phyloP scores from a whole-genome alignment of 352 stramenopile species.

The Globisporangium spiculum region DNA sequence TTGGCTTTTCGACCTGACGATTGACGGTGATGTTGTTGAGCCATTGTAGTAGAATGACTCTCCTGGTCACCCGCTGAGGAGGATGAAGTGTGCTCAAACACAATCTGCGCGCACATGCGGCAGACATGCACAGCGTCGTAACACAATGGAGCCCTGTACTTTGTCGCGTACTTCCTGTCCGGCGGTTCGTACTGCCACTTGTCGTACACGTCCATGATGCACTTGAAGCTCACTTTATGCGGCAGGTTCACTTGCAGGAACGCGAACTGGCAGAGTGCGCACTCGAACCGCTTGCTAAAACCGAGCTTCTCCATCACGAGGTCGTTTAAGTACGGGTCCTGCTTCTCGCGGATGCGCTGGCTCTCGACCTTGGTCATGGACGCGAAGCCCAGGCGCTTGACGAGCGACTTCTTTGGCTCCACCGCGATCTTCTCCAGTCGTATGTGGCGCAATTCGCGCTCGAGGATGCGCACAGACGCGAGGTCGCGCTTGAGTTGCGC shows the following conservation, averaged over 20 bases:
- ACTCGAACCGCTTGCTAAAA: slow-evolving; percentile 57
- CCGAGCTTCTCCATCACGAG: slow-evolving; percentile 59
- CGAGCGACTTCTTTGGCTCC: slow-evolving; percentile 17
- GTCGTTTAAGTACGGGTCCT: slow-evolving; percentile 47
- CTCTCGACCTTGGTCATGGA: slow-evolving; percentile 22
- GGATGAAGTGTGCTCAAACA: slow-evolving; percentile 41
- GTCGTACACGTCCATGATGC: slow-evolving; percentile 72
- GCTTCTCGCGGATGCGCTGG: slow-evolving; percentile 20
- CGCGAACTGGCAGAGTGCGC: slow-evolving; percentile 54
- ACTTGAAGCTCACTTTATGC: slow-evolving; percentile 72
- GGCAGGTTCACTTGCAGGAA: slow-evolving; percentile 61
- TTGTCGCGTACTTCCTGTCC: slow-evolving; percentile 37
- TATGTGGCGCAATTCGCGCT: slow-evolving; percentile 51
- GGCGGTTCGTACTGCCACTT: slow-evolving; percentile 53
- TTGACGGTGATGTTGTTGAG: not conserved
- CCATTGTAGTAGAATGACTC: not conserved
- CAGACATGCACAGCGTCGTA: slow-evolving; percentile 74
- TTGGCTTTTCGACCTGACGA: not conserved
- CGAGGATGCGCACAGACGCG: slow-evolving; percentile 34
- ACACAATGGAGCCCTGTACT: slow-evolving; percentile 60
- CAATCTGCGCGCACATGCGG: slow-evolving; percentile 70
- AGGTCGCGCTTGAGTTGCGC: slow-evolving; percentile 50
- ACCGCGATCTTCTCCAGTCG: slow-evolving; percentile 36
- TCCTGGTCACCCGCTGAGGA: not conserved
- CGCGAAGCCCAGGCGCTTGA: slow-evolving; percentile 24